Evolutionary conservation across 2,329 filamentous ascomycete genomes (phyloP).

Genomic region (Fusarium piperis): DNA sequence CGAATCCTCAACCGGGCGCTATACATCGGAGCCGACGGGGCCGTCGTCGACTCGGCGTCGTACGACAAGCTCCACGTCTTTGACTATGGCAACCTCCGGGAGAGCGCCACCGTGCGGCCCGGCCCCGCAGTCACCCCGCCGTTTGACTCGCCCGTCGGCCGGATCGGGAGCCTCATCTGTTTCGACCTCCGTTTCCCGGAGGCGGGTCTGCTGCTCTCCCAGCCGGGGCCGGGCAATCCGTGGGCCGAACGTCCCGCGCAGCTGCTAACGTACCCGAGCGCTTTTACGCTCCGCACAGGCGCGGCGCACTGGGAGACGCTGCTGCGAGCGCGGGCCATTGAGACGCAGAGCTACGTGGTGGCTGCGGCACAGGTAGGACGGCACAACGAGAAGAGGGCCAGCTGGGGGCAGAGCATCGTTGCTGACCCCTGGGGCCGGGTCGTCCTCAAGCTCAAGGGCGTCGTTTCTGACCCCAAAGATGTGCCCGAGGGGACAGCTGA

Average conservation of each 20-base stretch:
- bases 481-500: slow-evolving; percentile 34
- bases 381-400: slow-evolving; percentile 78
- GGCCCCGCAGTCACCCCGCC: slow-evolving; percentile 73
- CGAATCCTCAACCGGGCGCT: slow-evolving; percentile 62
- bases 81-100: slow-evolving; percentile 67
- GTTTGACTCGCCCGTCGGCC: slow-evolving; percentile 77
- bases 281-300: slow-evolving; percentile 89
- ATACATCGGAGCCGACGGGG: slow-evolving; percentile 59
- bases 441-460: slow-evolving; percentile 69
- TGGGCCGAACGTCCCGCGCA: slow-evolving; percentile 64
- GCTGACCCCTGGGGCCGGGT: slow-evolving; percentile 89
- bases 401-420: slow-evolving; percentile 88
- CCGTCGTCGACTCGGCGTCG: slow-evolving; percentile 51
- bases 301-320: slow-evolving; percentile 86
- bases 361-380: slow-evolving; percentile 82
- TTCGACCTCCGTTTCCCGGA: slow-evolving; percentile 92
- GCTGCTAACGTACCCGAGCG: slow-evolving; percentile 85
- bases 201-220: slow-evolving; percentile 72
- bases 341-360: slow-evolving; percentile 87
- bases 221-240: slow-evolving; percentile 45
- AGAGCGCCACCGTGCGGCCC: slow-evolving; percentile 71
- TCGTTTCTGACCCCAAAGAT: slow-evolving; percentile 53
- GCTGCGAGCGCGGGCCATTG: slow-evolving; percentile 82
- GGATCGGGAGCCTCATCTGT: slow-evolving; percentile 84
- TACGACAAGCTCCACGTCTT: slow-evolving; percentile 96